Percentiles rank a stretch among this genome's conserved stretches.
These are phyloP conservation scores for Plasmodium inui DNA, from an alignment of 169 alveolate genomes.

Conservation along the genomic window DNA sequence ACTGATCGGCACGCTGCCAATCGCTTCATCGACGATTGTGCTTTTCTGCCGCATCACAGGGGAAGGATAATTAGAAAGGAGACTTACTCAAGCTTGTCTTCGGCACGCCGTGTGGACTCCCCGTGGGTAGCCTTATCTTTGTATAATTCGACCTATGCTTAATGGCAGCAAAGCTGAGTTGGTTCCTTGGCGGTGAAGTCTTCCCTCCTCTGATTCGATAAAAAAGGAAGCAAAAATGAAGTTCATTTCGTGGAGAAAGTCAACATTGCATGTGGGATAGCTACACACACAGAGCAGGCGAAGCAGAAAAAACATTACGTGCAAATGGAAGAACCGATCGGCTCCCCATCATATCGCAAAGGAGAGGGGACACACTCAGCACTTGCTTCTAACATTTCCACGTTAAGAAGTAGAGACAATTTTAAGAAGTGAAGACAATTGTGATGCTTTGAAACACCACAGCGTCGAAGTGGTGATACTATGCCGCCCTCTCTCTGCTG, in stretches of 20 bases:
- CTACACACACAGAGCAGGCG: background rate
- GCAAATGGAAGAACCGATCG: background rate
- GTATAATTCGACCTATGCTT: slow-evolving; percentile 28
- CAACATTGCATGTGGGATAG: background rate
- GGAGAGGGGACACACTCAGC: background rate
- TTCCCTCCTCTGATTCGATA: background rate
- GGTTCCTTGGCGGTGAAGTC: background rate
- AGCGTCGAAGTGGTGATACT: background rate
- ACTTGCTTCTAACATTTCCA: too few relatives aligned
- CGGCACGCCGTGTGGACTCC: background rate
- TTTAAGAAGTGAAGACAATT: too few relatives aligned
- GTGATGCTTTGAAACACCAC: background rate
- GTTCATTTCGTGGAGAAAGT: background rate
- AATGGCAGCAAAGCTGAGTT: slow-evolving; percentile 4
- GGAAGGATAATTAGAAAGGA: background rate
- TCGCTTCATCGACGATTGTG: background rate
- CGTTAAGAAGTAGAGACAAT: background rate
- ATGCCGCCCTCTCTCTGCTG: background rate
- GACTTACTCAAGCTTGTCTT: slow-evolving; percentile 9
- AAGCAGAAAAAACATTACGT: background rate
- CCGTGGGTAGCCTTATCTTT: slow-evolving; percentile 6
- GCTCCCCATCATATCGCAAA: background rate
- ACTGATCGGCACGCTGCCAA: background rate
- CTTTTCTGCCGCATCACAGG: background rate
- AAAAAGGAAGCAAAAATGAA: background rate